Percentiles rank a stretch among this genome's conserved stretches.
phyloP scores from a whole-genome alignment of 2,329 filamentous ascomycete species.

The Fusarium pseudonygamai region DNA sequence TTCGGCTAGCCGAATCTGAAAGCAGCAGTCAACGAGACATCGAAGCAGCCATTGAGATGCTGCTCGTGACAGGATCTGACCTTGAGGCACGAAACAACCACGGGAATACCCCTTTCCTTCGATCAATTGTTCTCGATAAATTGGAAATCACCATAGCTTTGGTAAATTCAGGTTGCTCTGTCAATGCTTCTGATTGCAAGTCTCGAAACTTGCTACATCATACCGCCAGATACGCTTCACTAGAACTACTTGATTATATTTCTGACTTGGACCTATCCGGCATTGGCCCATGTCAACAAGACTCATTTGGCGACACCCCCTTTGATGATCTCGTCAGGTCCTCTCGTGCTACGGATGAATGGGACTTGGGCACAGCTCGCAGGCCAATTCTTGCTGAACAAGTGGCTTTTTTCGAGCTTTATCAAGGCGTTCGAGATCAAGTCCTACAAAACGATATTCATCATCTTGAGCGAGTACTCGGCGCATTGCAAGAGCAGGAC shows the following conservation, averaged over 20 bases:
- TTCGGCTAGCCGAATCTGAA: accelerated
- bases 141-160: not conserved
- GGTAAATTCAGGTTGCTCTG: not conserved
- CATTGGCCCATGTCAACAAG: not conserved
- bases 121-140: accelerated
- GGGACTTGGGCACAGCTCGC: accelerated
- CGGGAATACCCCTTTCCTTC: accelerated
- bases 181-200: accelerated
- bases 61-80: not conserved
- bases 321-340: not conserved
- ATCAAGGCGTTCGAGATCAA: slow-evolving; percentile 6
- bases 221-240: accelerated
- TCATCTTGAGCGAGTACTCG: not conserved
- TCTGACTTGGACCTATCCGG: not conserved
- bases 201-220: not conserved
- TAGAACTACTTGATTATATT: not conserved
- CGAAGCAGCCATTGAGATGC: not conserved
- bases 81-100: not conserved
- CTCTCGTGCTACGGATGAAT: accelerated
- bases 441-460: slow-evolving; percentile 10
- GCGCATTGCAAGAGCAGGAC: not conserved
- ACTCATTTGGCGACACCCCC: not conserved
- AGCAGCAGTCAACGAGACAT: accelerated
- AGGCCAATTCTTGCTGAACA: not conserved
- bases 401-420: slow-evolving; percentile 9